Evolutionary conservation across 2,329 filamentous ascomycete genomes (phyloP), one percentile per base, ranked within the genome.

Genomic region (Dothideomycetes sp.): DNA sequence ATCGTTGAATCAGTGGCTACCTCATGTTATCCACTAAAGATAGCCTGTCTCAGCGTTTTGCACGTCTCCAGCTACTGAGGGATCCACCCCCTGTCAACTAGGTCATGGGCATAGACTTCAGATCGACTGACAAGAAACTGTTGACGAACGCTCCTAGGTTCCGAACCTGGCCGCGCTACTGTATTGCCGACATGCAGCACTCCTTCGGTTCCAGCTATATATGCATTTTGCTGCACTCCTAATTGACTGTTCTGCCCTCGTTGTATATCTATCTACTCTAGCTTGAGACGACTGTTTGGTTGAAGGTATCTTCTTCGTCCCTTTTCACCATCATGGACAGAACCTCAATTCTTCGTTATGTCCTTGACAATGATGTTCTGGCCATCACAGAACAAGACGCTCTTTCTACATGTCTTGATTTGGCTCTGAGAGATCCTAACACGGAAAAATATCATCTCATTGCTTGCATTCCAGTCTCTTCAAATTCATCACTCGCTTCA

Each of bases 401-500:
- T 27, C 33, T 43, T 18, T 37, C 28, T 8, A 29, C 20, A 13
- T 37, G 32, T 13, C 15, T 43, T 7, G 17, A 43, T 16, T 12
- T 28, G 7, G 41, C 32, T 2, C 13, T 37, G 7, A 36, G 23
- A 17, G 19, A 36, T 16, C 28, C 28, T 7, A 17, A 16, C 12
- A 33, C 22, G 16, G 23, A 35, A 35, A 44, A 40, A n/a, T 13
- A 24, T 11, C 11, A 28, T 13, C 18, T 44, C 4, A 15, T 44
- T 20, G 31, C 42, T 18, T 44, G 35, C n/a, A 40, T 44, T 28
- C 34, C 42, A 11, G 15, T 44, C 4, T 41, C 46, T 7, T 17
- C 15, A 10, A 20, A 37, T 12, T 45, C 51, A 28, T 54, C 55
- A 20, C 51, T 49, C 34, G 50, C 42, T 11, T 53, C 54, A 8